phyloP scores from a whole-genome alignment of 345 rosid genomes.

The Arabidopsis suecica region DNA sequence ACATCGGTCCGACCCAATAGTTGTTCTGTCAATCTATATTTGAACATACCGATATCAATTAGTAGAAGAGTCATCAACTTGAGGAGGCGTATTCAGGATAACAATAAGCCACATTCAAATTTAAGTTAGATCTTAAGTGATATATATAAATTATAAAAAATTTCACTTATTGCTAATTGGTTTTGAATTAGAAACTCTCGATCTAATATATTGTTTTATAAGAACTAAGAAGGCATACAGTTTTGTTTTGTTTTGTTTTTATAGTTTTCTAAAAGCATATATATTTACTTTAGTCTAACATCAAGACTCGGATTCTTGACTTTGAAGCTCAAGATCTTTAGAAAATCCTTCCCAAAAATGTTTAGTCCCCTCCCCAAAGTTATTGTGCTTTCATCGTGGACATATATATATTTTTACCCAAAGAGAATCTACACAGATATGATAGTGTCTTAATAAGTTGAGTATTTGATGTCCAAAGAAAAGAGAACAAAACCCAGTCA shows the following conservation, averaged over 20 bases:
- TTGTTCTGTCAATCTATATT: no score
- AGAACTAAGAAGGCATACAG: no score
- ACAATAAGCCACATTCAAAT: no score
- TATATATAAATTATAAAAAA: no score
- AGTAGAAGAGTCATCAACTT: no score
- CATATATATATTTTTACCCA: neutral
- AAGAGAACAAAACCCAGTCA: constrained; percentile 46
- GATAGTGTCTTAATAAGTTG: constrained; percentile 19
- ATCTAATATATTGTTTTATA: no score
- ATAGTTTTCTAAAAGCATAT: neutral
- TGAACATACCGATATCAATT: no score
- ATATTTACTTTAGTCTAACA: neutral
- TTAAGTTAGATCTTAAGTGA: no score
- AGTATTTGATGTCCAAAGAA: constrained; percentile 44
- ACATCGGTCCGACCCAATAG: no score
- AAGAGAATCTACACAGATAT: constrained; percentile 29
- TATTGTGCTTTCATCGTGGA: constrained; percentile 7
- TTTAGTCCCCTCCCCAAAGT: neutral
- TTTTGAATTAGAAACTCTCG: no score
- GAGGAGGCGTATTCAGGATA: no score
- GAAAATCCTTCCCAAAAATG: neutral
- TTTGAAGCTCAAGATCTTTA: neutral
- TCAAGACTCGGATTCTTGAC: neutral
- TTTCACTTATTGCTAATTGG: no score
- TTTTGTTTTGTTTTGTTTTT: neutral